Percentiles rank a stretch among this genome's conserved stretches.
Conservation (phyloP, 352 stramenopile genomes). For the Pythium sp. region DNA sequence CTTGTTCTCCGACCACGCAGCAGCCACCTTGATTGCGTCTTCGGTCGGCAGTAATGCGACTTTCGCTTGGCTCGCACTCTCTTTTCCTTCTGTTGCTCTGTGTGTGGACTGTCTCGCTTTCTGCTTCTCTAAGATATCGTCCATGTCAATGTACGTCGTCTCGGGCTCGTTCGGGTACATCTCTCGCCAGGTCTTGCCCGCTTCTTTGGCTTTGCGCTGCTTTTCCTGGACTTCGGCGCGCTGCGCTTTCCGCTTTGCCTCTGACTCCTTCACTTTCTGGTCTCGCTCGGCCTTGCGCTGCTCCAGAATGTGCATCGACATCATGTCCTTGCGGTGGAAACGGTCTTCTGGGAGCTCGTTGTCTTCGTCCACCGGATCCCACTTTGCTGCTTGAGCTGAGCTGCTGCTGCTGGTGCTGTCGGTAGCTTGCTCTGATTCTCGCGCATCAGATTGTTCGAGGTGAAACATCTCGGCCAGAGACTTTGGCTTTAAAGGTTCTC, state of each 20-base stretch:
- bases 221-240: constrained; percentile 54
- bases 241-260: constrained; percentile 41
- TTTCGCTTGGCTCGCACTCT: not conserved
- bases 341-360: constrained; percentile 77
- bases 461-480: constrained; percentile 76
- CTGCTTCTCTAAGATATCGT: constrained; percentile 59
- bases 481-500: constrained; percentile 24
- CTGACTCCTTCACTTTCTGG: constrained; percentile 57
- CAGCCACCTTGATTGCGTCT: constrained; percentile 38
- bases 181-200: constrained; percentile 71
- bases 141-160: constrained; percentile 76
- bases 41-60: constrained; percentile 36
- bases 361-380: constrained; percentile 69
- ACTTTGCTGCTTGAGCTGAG: constrained; percentile 22
- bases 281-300: constrained; percentile 55
- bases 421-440: not conserved
- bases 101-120: constrained; percentile 29
- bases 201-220: constrained; percentile 42
- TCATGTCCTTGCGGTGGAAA: constrained; percentile 80
- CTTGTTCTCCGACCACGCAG: constrained; percentile 48
- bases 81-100: constrained; percentile 18
- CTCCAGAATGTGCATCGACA: constrained; percentile 86
- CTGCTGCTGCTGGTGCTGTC: not conserved
- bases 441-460: constrained; percentile 24
- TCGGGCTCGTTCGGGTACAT: constrained; percentile 79